Evolutionary conservation across 371 early-diverging fungal species (phyloP).

Genomic region (Apophysomyces variabilis): DNA sequence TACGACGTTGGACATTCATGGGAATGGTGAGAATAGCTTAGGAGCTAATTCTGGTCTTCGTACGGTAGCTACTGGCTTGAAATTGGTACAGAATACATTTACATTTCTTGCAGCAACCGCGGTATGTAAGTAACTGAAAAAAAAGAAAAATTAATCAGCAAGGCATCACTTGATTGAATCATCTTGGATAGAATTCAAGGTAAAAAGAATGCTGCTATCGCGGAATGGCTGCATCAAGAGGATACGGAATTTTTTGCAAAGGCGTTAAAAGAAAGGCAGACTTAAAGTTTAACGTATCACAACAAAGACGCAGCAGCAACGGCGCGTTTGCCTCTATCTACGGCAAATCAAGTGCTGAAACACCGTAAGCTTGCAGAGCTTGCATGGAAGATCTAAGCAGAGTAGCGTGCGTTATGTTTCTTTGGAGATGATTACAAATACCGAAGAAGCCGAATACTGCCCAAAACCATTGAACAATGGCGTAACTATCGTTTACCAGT

Average conservation of each 20-base stretch:
- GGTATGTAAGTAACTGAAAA: slow-evolving; percentile 15
- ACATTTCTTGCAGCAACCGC: slow-evolving; percentile 14
- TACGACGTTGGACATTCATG: not conserved
- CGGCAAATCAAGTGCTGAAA: slow-evolving; percentile 18
- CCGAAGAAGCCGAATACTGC: slow-evolving; percentile 30
- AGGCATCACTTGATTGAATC: not conserved
- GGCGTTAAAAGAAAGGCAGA: not conserved
- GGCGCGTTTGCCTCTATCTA: slow-evolving; percentile 12
- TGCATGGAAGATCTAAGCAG: slow-evolving; percentile 20
- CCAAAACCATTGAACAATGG: slow-evolving; percentile 44
- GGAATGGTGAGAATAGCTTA: no score
- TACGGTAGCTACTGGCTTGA: no score
- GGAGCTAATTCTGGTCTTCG: no score
- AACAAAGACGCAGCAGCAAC: not conserved
- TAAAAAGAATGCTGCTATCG: slow-evolving; percentile 19
- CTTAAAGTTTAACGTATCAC: no score
- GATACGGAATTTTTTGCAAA: slow-evolving; percentile 27
- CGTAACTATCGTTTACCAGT: slow-evolving; percentile 39
- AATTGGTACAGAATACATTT: slow-evolving; percentile 6
- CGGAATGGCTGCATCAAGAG: slow-evolving; percentile 24
- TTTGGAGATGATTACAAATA: slow-evolving; percentile 13
- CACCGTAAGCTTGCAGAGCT: slow-evolving; percentile 16
- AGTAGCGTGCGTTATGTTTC: slow-evolving; percentile 22
- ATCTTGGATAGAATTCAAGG: slow-evolving; percentile 16
- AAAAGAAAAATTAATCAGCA: not conserved